Conservation (phyloP, 73 alveolate genomes). For the Stentor roeselii region DNA sequence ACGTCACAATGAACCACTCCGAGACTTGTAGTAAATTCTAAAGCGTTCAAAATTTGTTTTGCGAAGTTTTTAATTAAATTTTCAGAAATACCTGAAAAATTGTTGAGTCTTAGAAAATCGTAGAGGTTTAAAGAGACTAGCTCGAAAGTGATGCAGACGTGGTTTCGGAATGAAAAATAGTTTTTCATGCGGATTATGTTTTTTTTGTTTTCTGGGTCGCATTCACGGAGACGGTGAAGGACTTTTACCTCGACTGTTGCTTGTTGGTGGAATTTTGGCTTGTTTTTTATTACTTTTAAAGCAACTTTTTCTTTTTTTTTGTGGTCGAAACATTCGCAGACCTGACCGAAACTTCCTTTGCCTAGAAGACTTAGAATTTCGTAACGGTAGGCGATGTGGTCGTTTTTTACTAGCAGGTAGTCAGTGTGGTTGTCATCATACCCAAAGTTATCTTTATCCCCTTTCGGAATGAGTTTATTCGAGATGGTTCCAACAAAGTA, state of each 20-base stretch:
- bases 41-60: constrained; percentile 37
- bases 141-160: constrained; percentile 21
- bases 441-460: background rate
- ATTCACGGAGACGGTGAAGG: background rate
- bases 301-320: background rate
- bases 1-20: constrained; percentile 32
- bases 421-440: background rate
- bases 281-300: constrained; percentile 19
- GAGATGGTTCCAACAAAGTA: background rate
- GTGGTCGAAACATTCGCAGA: constrained; percentile 21
- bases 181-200: constrained; percentile 26
- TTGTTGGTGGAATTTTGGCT: constrained; percentile 10
- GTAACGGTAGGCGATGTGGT: constrained; percentile 19
- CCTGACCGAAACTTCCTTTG: constrained; percentile 31
- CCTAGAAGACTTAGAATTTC: constrained; percentile 19
- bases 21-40: constrained; percentile 37
- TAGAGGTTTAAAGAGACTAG: constrained; percentile 10
- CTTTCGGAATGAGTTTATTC: background rate
- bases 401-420: background rate
- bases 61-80: constrained; percentile 43
- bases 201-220: constrained; percentile 16
- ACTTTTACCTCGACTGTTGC: constrained; percentile 20
- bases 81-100: constrained; percentile 13
- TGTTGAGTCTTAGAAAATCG: background rate
- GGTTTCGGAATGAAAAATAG: constrained; percentile 21